Conservation (phyloP, 2,329 filamentous ascomycete genomes). For the Coniochaeta sp. region DNA sequence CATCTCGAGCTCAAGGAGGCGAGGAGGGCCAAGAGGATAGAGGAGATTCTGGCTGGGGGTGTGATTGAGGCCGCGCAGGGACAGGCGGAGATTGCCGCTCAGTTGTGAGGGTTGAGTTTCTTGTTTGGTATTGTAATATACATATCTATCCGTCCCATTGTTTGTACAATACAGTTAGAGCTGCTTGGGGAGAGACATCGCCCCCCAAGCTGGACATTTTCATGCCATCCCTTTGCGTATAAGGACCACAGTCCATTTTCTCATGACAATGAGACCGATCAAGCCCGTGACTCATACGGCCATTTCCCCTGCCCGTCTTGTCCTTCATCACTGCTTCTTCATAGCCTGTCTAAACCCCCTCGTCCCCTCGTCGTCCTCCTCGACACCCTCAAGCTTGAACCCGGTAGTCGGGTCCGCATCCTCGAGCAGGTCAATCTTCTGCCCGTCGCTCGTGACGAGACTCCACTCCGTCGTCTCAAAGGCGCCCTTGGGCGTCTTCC, state of each 20-base stretch:
- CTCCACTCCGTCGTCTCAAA: slow-evolving; percentile 93
- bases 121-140: slow-evolving; percentile 13
- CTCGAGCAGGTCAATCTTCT: slow-evolving; percentile 65
- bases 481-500: slow-evolving; percentile 50
- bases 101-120: background rate
- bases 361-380: slow-evolving; percentile 16
- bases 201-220: too few species aligned
- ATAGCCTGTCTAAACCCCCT: slow-evolving; percentile 45
- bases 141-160: slow-evolving; percentile 15
- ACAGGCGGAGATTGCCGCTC: slow-evolving; percentile 8
- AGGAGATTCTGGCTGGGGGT: slow-evolving; percentile 18
- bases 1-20: slow-evolving; percentile 48
- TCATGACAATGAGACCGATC: background rate
- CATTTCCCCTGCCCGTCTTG: background rate
- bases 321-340: slow-evolving; percentile 19
- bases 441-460: slow-evolving; percentile 57
- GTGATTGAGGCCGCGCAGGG: slow-evolving; percentile 11
- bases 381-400: slow-evolving; percentile 8
- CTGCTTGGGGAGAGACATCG: too few species aligned
- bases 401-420: slow-evolving; percentile 61
- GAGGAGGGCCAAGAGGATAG: slow-evolving; percentile 32
- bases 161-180: slow-evolving; percentile 3
- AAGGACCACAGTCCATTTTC: background rate
- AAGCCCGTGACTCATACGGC: background rate
- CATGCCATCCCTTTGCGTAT: background rate